A percentile compares a stretch with the other conserved stretches of the same genome.
These are phyloP conservation scores for Thuidium tamariscinum DNA, from an alignment of 225 moss, liverwort and hornwort species.

Conservation along the genomic window DNA sequence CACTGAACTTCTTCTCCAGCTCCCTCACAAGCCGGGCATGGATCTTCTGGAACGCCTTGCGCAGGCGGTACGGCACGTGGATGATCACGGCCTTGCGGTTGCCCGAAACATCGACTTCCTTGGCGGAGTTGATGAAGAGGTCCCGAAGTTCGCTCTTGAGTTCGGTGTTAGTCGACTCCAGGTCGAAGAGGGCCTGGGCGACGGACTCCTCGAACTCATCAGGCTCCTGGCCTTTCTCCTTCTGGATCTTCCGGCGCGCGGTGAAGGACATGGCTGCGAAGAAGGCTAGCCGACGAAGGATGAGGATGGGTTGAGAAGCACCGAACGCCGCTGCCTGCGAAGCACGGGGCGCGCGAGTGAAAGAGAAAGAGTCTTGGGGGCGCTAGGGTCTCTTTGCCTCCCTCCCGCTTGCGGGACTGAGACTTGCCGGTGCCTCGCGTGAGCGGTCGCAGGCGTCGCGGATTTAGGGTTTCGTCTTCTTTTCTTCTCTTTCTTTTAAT, in stretches of 20 bases:
- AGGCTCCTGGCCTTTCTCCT: slow-evolving; percentile 96
- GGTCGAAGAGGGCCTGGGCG: slow-evolving; percentile 92
- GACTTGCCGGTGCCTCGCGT: background rate
- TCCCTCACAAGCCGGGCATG: slow-evolving; percentile 85
- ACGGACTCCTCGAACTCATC: slow-evolving; percentile 94
- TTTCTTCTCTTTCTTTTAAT: background rate
- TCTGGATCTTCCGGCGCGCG: slow-evolving; percentile 94
- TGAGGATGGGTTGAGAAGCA: background rate
- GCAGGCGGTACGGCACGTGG: slow-evolving; percentile 82
- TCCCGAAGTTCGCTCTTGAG: slow-evolving; percentile 91
- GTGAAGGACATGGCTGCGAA: slow-evolving; percentile 61
- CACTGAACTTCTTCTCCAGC: slow-evolving; percentile 98
- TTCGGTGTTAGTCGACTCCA: slow-evolving; percentile 89
- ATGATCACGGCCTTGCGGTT: slow-evolving; percentile 88
- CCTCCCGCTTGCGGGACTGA: background rate
- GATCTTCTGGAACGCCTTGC: slow-evolving; percentile 97
- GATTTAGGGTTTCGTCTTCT: background rate
- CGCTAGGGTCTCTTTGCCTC: slow-evolving; percentile 22
- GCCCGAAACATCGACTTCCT: slow-evolving; percentile 77
- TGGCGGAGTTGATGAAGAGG: slow-evolving; percentile 90
- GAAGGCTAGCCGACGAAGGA: background rate
- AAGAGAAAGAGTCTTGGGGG: background rate
- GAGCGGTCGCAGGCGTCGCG: background rate
- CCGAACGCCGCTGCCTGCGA: slow-evolving; percentile 10
- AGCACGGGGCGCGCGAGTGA: slow-evolving; percentile 16